Base-by-base conservation (phyloP, 352 stramenopile genomes). In the Phytophthora pisi region DNA sequence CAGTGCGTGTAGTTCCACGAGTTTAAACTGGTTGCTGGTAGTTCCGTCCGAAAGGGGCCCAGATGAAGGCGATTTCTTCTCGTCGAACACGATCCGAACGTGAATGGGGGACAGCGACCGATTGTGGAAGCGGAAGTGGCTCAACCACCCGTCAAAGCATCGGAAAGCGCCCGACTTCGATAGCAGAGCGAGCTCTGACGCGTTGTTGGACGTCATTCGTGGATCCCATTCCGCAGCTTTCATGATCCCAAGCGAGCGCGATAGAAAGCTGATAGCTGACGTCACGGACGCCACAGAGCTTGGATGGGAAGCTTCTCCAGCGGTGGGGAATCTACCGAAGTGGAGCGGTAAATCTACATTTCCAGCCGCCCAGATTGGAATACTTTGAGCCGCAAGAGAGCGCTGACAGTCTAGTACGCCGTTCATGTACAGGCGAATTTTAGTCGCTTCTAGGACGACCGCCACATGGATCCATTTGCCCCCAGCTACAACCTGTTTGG, bases 391-490 rank as follows among this genome's bases (percentile, higher is more conserved):
- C 1, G 76, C 52, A n/a, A 93, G 74, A 5, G 77, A 86, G 13
- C 85, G 85, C 62, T 98, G 90, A 13, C 68, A 81, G 57, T 98
- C 94, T 0, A 97, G 71, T 20, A 89, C 57, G 2, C 93, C 94
- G 45, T 98, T 97, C 10, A 98, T 57, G 64, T 97, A 98, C 6
- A 98, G 61, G 3, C 90, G 84, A 6, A 98, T 54, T 58, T 98
- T 97, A 5, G 75, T 70, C 3, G 78, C 74, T 77, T 98, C 94
- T 49, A 88, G 64, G 9, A 98, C 88, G 4, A 98, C 58, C 3
- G 88, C 87, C 6, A 98, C 70, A 52, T 98, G 90, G 1, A 77
- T 79, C 94, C 94, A 98, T 34, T 64, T 81, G 9, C 87, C 74
- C 9, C 66, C 45, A n/a, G 64, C 42, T n/a, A 98, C 52, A 2